These are phyloP conservation scores for Aspergillus candidus DNA, from an alignment of 2,329 filamentous ascomycete genomes.

Conservation along the genomic window DNA sequence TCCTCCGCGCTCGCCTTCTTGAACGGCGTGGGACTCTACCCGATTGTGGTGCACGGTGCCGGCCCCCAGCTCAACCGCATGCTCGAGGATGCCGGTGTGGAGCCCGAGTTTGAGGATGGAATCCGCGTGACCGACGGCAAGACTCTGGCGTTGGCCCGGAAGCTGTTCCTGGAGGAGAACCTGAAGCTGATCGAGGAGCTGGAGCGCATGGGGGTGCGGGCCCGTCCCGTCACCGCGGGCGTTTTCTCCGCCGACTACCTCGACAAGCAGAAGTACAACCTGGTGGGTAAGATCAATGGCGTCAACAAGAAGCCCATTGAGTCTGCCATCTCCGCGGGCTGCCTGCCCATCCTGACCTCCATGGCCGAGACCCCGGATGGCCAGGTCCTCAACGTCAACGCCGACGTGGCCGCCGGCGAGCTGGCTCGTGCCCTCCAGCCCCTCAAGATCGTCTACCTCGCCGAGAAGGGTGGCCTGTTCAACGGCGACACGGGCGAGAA, in stretches of 20 bases:
- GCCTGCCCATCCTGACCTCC: slow-evolving; percentile 87
- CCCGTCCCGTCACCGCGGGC: slow-evolving; percentile 80
- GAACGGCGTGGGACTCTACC: slow-evolving; percentile 89
- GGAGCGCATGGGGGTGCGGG: slow-evolving; percentile 81
- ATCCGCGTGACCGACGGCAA: slow-evolving; percentile 94
- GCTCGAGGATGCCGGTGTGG: slow-evolving; percentile 81
- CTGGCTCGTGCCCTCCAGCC: slow-evolving; percentile 83
- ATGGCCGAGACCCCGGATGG: slow-evolving; percentile 93
- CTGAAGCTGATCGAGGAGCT: slow-evolving; percentile 84
- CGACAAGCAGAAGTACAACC: slow-evolving; percentile 91
- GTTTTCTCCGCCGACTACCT: slow-evolving; percentile 92
- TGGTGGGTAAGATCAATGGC: slow-evolving; percentile 89
- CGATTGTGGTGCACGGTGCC: slow-evolving; percentile 90
- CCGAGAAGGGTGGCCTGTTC: slow-evolving; percentile 93
- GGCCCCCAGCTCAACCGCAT: slow-evolving; percentile 92
- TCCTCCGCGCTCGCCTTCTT: slow-evolving; percentile 85
- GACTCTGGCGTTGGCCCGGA: slow-evolving; percentile 82
- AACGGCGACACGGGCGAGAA: slow-evolving; percentile 90
- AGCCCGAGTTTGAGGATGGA: slow-evolving; percentile 93
- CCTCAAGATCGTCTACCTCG: slow-evolving; percentile 96
- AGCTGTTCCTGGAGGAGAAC: slow-evolving; percentile 93
- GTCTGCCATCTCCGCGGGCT: slow-evolving; percentile 82
- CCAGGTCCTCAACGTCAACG: slow-evolving; percentile 93
- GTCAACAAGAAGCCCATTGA: slow-evolving; percentile 89
- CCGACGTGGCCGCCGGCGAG: slow-evolving; percentile 91